A percentile compares a stretch with the other conserved stretches of the same genome.
Conservation (phyloP, 208 protist species). For the Leishmania gerbilli region DNA sequence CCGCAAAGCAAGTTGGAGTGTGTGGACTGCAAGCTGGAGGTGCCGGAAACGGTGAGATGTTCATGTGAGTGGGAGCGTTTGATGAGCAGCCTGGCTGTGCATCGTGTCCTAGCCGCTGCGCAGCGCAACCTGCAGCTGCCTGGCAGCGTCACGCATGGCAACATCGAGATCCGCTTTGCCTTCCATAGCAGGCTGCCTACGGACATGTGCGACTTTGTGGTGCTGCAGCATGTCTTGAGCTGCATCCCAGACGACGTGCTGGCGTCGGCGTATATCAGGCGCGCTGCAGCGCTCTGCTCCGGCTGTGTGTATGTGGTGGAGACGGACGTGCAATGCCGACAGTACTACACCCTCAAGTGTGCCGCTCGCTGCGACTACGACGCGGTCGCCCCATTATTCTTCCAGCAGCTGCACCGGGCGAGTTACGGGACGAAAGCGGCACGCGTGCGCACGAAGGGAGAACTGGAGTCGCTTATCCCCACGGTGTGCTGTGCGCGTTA, state of each 20-base stretch:
- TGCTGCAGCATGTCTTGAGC: constrained; percentile 75
- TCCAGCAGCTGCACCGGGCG: constrained; percentile 39
- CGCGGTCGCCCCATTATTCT: constrained; percentile 47
- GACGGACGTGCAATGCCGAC: constrained; percentile 68
- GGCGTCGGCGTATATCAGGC: constrained; percentile 30
- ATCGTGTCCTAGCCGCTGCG: constrained; percentile 15
- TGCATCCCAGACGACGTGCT: constrained; percentile 31
- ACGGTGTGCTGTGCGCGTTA: constrained; percentile 44
- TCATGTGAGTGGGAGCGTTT: constrained; percentile 36
- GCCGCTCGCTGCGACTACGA: constrained; percentile 48
- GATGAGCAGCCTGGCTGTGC: constrained; percentile 38
- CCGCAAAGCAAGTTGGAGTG: not conserved
- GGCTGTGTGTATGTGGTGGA: constrained; percentile 65
- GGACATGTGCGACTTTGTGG: constrained; percentile 62
- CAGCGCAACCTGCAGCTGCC: constrained; percentile 21
- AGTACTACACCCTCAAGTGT: constrained; percentile 54
- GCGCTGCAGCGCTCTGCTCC: constrained; percentile 9
- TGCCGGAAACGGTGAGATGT: not conserved
- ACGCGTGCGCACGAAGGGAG: constrained; percentile 47
- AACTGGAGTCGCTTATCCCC: constrained; percentile 38
- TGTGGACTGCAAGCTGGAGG: not conserved
- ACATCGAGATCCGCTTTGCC: constrained; percentile 21
- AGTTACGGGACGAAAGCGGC: constrained; percentile 40
- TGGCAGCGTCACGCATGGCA: not conserved
- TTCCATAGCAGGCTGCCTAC: constrained; percentile 22